Evolutionary conservation across 1,284 basidiomycete species (phyloP).

Genomic region (Peniophora sp.): DNA sequence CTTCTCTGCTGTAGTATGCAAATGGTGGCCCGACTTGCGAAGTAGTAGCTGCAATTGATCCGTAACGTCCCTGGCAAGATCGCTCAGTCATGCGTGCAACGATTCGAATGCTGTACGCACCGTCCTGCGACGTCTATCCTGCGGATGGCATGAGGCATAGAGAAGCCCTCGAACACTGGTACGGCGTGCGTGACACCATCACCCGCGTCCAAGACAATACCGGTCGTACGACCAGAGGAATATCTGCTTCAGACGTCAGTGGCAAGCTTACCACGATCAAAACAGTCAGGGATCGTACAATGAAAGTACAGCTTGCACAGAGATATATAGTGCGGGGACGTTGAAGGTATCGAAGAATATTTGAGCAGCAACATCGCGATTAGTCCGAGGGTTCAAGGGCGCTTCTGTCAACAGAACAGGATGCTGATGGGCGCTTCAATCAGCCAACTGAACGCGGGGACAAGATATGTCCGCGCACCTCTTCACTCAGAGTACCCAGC

Average conservation of each 20-base stretch:
- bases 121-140: constrained; percentile 94
- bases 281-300: constrained; percentile 48
- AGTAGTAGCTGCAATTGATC: constrained; percentile 92
- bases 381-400: constrained; percentile 89
- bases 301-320: constrained; percentile 94
- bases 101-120: constrained; percentile 29
- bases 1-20: constrained; percentile 95
- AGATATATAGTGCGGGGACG: constrained; percentile 95
- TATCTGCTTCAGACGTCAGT: constrained; percentile 53
- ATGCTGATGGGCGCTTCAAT: constrained; percentile 58
- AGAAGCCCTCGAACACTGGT: constrained; percentile 98
- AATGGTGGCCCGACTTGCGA: constrained; percentile 89
- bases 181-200: constrained; percentile 99
- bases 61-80: constrained; percentile 76
- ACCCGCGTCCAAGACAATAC: constrained; percentile 97
- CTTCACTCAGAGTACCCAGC: constrained; percentile 89
- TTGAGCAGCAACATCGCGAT: constrained; percentile 92
- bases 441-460: neutral
- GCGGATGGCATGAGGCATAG: constrained; percentile 97
- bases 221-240: constrained; percentile 97
- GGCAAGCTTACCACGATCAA: constrained; percentile 1
- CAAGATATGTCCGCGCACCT: constrained; percentile 46
- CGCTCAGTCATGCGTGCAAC: constrained; percentile 5
- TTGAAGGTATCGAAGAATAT: constrained; percentile 99
- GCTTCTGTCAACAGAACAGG: constrained; percentile 94